These are phyloP conservation scores for Bullera alba DNA, from an alignment of 768 basidiomycete genomes.

Conservation along the genomic window DNA sequence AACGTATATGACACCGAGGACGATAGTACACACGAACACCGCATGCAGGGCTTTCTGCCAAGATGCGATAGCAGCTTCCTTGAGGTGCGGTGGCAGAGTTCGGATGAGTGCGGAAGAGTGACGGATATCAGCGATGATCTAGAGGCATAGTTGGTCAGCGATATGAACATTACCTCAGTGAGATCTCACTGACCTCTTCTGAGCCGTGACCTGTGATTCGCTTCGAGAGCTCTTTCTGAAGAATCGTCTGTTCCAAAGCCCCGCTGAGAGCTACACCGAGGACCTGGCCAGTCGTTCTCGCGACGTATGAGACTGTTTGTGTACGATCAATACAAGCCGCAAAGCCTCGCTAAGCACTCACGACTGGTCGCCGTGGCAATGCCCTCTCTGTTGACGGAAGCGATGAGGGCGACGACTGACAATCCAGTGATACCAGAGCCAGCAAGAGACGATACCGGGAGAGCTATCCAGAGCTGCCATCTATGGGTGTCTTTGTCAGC, in stretches of 20 bases:
- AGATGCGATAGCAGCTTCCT: constrained; percentile 11
- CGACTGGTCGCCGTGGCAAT: constrained; percentile 69
- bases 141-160: background rate
- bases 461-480: background rate
- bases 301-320: constrained; percentile 72
- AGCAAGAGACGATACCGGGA: background rate
- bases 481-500: background rate
- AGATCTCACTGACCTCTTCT: constrained; percentile 28
- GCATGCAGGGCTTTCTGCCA: constrained; percentile 20
- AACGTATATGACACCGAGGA: constrained; percentile 16
- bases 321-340: background rate
- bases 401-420: constrained; percentile 61
- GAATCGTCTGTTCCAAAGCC: constrained; percentile 69
- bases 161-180: background rate
- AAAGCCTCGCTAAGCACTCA: constrained; percentile 50
- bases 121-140: constrained; percentile 34
- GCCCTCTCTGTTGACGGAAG: constrained; percentile 68
- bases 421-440: constrained; percentile 16
- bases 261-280: constrained; percentile 83
- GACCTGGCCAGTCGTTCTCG: constrained; percentile 90
- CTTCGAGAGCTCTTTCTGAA: constrained; percentile 61
- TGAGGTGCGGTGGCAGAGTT: constrained; percentile 18
- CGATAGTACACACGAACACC: constrained; percentile 28
- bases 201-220: constrained; percentile 72
- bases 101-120: constrained; percentile 34